Percentiles rank a stretch among this genome's conserved stretches.
Conservation (phyloP, 1,284 basidiomycete species). For the Trichosporon asahii region DNA sequence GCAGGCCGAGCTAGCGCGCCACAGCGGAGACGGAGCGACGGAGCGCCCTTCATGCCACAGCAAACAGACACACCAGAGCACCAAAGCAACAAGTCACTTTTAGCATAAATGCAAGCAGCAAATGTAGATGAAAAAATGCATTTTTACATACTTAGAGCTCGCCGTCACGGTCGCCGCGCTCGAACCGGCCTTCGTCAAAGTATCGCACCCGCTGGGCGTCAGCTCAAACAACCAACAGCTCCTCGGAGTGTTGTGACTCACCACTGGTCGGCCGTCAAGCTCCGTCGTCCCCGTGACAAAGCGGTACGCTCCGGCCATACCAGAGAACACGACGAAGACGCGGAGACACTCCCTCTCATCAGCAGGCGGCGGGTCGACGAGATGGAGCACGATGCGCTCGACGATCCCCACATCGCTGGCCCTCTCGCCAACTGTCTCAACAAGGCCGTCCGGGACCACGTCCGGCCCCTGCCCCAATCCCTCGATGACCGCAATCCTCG, state of each 20-base stretch:
- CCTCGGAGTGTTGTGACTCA: constrained; percentile 37
- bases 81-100: too few species aligned
- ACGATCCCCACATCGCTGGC: constrained; percentile 58
- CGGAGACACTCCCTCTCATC: constrained; percentile 68
- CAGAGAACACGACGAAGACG: constrained; percentile 79
- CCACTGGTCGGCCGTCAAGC: constrained; percentile 79
- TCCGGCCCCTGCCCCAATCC: constrained; percentile 82
- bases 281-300: constrained; percentile 84
- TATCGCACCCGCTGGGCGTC: constrained; percentile 63
- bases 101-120: background rate
- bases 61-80: background rate
- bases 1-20: background rate
- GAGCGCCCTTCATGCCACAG: background rate
- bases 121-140: background rate
- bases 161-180: constrained; percentile 47
- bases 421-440: constrained; percentile 70
- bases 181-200: constrained; percentile 65
- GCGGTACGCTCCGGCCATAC: constrained; percentile 89
- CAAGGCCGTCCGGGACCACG: constrained; percentile 76
- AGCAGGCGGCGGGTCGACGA: constrained; percentile 62
- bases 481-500: constrained; percentile 77
- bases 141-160: constrained; percentile 10
- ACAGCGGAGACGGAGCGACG: too few species aligned
- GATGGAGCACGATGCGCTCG: constrained; percentile 79
- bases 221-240: background rate